Percentiles rank a stretch among this genome's conserved stretches.
Conservation (phyloP, 108 stramenopile species). For the Pseudonitzschia delicatissima region DNA sequence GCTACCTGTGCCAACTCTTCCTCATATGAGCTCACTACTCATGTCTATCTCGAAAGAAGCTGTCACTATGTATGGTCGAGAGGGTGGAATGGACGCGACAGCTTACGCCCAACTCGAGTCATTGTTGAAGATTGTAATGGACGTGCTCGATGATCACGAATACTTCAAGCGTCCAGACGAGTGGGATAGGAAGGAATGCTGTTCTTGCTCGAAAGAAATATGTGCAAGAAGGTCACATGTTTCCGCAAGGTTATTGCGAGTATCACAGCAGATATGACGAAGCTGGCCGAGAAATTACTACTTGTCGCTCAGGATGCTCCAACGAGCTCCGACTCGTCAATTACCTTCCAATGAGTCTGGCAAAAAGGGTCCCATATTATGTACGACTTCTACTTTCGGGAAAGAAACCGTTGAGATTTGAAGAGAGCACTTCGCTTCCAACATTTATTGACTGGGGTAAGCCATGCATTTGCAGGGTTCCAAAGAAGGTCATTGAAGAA, state of each 20-base stretch:
- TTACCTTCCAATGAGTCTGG: too few species aligned
- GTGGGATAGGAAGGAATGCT: not conserved
- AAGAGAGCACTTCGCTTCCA: constrained; percentile 84
- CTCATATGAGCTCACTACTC: constrained; percentile 48
- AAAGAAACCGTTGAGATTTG: constrained; percentile 63
- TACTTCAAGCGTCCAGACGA: not conserved
- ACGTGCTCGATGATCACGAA: constrained; percentile 36
- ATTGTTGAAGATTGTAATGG: constrained; percentile 61
- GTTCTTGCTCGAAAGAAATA: constrained; percentile 14
- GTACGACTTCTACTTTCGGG: constrained; percentile 66
- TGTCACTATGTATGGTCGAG: constrained; percentile 45
- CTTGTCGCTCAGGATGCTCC: constrained; percentile 18
- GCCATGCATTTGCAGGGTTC: constrained; percentile 75
- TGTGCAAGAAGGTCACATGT: constrained; percentile 40
- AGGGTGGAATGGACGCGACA: constrained; percentile 61
- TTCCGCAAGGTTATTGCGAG: constrained; percentile 44
- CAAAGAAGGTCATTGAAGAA: constrained; percentile 32
- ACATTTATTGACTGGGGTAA: constrained; percentile 78
- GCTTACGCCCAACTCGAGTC: constrained; percentile 67
- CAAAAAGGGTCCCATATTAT: constrained; percentile 32
- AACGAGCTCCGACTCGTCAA: not conserved
- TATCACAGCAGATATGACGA: constrained; percentile 51
- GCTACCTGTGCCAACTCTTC: constrained; percentile 47
- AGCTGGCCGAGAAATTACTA: constrained; percentile 39
- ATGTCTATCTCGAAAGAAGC: constrained; percentile 53